Evolutionary conservation across 2,329 filamentous ascomycete genomes (phyloP), one percentile per base, ranked within the genome.

Genomic region (Claviceps sp.): DNA sequence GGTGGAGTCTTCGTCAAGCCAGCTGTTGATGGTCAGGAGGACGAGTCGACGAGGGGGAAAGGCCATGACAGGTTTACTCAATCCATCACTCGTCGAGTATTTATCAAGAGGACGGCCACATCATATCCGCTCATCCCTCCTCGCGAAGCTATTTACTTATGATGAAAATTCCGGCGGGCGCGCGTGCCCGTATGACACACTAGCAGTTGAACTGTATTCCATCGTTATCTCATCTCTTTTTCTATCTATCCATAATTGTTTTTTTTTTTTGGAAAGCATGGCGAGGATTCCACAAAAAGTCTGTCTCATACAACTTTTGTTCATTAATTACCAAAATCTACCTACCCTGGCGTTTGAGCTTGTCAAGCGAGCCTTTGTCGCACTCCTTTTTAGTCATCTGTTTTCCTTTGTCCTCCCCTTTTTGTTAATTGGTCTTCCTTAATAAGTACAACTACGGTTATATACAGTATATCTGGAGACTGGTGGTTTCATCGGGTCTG

Each of bases 241-340:
- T 16, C n/a, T 38, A 43, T 16, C 13, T 47, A 19, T 39, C 8
- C 22, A 22, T 44, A 16, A 54, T 56, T 48, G 56, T 50, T 54
- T 4, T 52, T 46, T 59, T 60, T 55, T 52, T 70, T 71, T 52
- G 71, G 48, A 56, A 60, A 61, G 61, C 63, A 64, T 64, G 60
- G 63, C 63, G 57, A 62, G 57, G 59, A 61, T 59, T 56, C 50
- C 50, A 50, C 59, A 61, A 63, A 60, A 58, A 57, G 57, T 60
- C 17, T 17, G 7, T 41, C 10, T 41, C 8, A 17, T 41, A 10
- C 17, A n/a, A 41, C n/a, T 10, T 41, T 41, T 41, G 40, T n/a
- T 50, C 49, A 45, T 19, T 16, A 45, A 45, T 41, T 40, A 45
- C 30, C 30, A 34, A 34, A 34, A 34, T 34, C 17, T 56, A 56